A percentile compares a stretch with the other conserved stretches of the same genome.
phyloP scores from a whole-genome alignment of 2,329 filamentous ascomycete species.

The Taxawa tesnikishii region DNA sequence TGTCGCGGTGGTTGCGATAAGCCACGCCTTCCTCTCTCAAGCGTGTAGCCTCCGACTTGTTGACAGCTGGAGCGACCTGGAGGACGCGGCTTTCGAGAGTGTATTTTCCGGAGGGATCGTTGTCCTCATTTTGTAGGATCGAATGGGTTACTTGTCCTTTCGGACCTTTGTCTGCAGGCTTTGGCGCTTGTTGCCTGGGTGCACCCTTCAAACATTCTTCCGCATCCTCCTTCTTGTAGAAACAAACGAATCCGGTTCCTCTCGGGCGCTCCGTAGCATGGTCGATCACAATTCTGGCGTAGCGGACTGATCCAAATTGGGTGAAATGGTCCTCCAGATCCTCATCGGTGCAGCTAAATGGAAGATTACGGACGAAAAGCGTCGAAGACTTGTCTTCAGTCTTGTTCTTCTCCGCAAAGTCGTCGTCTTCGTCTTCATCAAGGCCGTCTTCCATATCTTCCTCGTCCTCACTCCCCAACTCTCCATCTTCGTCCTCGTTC shows the following conservation, averaged over 20 bases:
- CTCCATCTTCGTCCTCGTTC: conserved; percentile 27
- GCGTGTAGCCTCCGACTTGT: conserved; percentile 64
- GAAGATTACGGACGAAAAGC: conserved; percentile 86
- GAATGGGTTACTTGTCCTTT: conserved; percentile 51
- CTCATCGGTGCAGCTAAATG: conserved; percentile 77
- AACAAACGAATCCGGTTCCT: conserved; percentile 92
- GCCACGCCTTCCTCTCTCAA: conserved; percentile 58
- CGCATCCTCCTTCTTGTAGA: conserved; percentile 65
- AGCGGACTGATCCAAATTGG: conserved; percentile 79
- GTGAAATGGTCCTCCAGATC: conserved; percentile 73
- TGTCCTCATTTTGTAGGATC: conserved; percentile 73
- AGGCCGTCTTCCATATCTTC: conserved; percentile 31
- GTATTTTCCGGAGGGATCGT: conserved; percentile 73
- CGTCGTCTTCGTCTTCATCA: conserved; percentile 27
- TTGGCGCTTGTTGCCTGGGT: conserved; percentile 41
- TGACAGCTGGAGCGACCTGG: conserved; percentile 73
- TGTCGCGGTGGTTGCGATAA: conserved; percentile 55
- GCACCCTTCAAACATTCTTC: conserved; percentile 63
- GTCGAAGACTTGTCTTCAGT: conserved; percentile 58
- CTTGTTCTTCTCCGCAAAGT: conserved; percentile 25
- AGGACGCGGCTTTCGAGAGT: conserved; percentile 83
- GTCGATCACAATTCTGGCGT: conserved; percentile 85
- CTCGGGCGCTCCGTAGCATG: conserved; percentile 72
- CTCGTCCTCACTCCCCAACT: conserved; percentile 26
- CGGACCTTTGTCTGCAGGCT: conserved; percentile 14